Percentiles rank a stretch among this genome's conserved stretches.
Conservation (phyloP, 2,329 filamentous ascomycete genomes). For the Zymoseptoria tritici region DNA sequence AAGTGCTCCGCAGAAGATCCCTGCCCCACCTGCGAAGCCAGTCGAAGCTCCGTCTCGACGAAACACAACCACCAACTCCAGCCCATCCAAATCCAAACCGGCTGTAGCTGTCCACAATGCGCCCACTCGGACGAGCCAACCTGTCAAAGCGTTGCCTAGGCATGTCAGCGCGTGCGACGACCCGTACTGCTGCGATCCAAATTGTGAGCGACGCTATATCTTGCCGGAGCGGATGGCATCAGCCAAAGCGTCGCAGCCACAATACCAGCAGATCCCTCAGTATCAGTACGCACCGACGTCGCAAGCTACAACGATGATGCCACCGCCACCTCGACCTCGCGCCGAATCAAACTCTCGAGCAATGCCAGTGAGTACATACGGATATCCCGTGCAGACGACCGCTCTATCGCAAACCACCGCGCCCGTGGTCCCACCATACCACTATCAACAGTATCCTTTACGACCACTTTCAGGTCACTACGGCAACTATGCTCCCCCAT, state of each 20-base stretch:
- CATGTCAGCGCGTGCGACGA: conserved; percentile 33
- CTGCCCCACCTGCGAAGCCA: not conserved
- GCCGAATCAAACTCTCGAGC: conserved; percentile 10
- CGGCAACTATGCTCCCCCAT: conserved; percentile 13
- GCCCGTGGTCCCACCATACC: not conserved
- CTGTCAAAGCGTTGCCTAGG: not conserved
- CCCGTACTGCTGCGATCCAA: conserved; percentile 38
- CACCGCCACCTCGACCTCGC: conserved; percentile 14
- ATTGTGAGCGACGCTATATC: conserved; percentile 27
- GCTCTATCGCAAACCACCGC: not conserved
- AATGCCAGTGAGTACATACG: conserved; percentile 20
- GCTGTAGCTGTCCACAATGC: not conserved
- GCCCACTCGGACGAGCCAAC: not conserved
- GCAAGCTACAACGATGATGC: conserved; percentile 8
- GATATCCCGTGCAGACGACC: conserved; percentile 8
- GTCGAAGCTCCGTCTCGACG: not conserved
- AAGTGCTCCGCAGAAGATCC: conserved; percentile 9
- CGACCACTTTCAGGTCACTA: conserved; percentile 8
- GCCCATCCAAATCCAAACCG: conserved; percentile 8
- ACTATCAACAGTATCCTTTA: conserved; percentile 10
- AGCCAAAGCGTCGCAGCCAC: conserved; percentile 9
- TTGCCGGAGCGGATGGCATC: conserved; percentile 6
- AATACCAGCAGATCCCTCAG: conserved; percentile 11
- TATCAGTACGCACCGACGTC: conserved; percentile 12
- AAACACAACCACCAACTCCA: conserved; percentile 5